Evolutionary conservation across 257 asterid species (phyloP).

Genomic region (Solanum virginianum): DNA sequence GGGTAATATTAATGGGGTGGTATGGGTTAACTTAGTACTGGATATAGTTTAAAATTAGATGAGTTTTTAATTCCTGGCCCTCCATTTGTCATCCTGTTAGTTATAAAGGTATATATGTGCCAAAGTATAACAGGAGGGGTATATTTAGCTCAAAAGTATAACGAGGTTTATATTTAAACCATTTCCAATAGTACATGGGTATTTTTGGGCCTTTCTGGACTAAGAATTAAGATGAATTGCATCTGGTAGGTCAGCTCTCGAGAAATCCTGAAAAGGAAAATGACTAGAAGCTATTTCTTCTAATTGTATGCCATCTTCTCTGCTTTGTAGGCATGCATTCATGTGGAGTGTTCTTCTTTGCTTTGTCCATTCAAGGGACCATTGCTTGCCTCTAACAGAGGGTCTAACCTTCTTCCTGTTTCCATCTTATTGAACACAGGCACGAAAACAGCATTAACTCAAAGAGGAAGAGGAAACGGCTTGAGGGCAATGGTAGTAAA

Average conservation of each 20-base stretch:
- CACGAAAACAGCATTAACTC: slow-evolving; percentile 6
- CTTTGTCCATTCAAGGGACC: not conserved
- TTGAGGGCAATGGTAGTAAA: slow-evolving; percentile 15
- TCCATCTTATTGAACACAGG: slow-evolving; percentile 11
- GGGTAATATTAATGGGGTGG: too few relatives aligned
- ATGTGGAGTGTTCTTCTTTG: not conserved
- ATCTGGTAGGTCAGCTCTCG: not conserved
- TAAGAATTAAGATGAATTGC: not conserved
- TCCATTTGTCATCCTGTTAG: too few relatives aligned
- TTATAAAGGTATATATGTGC: too few relatives aligned
- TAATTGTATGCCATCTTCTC: not conserved
- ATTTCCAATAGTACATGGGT: too few relatives aligned
- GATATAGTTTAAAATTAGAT: too few relatives aligned
- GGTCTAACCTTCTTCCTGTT: not conserved
- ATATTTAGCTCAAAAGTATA: too few relatives aligned
- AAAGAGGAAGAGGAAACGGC: slow-evolving; percentile 49
- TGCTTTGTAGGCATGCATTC: not conserved
- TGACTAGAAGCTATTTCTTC: not conserved
- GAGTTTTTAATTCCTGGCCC: too few relatives aligned
- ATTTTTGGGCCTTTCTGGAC: too few relatives aligned
- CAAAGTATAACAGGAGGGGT: too few relatives aligned
- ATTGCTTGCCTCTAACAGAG: not conserved
- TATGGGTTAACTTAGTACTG: too few relatives aligned
- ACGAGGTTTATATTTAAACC: too few relatives aligned
- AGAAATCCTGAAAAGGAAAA: not conserved